Base-by-base conservation (phyloP, 2,329 filamentous ascomycete genomes). In the Neopestalotiopsis sp. region DNA sequence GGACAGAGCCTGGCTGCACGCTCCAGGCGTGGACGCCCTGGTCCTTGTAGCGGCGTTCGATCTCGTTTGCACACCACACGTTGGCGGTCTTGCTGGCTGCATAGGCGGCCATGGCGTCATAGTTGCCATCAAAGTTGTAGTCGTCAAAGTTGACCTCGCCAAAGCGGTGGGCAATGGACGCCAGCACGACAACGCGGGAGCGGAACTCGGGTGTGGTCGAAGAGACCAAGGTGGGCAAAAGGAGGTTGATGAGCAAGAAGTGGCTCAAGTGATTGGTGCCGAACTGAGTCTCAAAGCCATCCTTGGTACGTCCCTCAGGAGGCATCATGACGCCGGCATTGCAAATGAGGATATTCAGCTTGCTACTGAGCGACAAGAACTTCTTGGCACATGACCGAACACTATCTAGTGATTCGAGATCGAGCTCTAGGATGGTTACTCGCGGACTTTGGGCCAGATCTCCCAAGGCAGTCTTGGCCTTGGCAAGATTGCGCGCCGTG, bases 41-140 rank as follows among this genome's bases (percentile, higher is more conserved):
- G 13, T 30, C n/a, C 20, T 24, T 38, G 34, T 42, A 63, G 34
- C 61, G 61, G n/a, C 61, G 28, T 30, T 63, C 61, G 17, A 63
- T 45, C 14, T 63, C 61, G 61, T 38, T 34, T 9, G 61, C 61
- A 13, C 12, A 34, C 30, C 34, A 63, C 24, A 88, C 80, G 68
- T 85, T 87, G 17, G 87, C 86, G 0, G 81, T 80, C 72, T 89
- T 89, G 65, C 79, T 78, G 70, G 86, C 82, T 0, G 79, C 82
- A 69, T 89, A 89, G 0, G 83, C 78, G 1, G 67, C 53, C 68
- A 75, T 79, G 0, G 78, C 78, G 2, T 80, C 59, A 69, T 86
- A 85, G 6, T 70, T 73, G 17, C 66, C 66, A 28, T 77, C 72
- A 53, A 81, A 79, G 67, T 82, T 79, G 71, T 81, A 78, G 72